Base-by-base conservation (phyloP, 768 basidiomycete species). In the Calocybe cyanea region DNA sequence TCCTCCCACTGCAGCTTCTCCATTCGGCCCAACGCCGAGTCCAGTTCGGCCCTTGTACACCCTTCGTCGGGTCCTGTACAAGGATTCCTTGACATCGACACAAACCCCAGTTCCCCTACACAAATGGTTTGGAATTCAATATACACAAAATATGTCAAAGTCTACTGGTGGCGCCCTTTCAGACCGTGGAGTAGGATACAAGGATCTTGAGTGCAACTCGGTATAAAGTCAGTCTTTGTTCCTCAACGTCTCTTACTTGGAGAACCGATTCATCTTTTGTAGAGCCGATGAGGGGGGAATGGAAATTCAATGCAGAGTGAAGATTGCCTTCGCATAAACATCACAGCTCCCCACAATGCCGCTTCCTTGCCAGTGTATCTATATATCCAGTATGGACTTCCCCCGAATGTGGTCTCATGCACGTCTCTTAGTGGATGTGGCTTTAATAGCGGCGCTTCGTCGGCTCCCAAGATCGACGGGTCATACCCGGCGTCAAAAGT, bases 271-370 rank as follows among this genome's bases (percentile, higher is more conserved):
- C n/a, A n/a, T 38, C 7, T 39, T 3, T n/a, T 43, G 39, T 45
- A 63, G 62, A 31, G 60, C 56, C 5, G 57, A 63, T 48, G n/a
- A n/a, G 63, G 65, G 14, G 65, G 65, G 6, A 63, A 62, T 45
- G 63, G 62, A 14, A 66, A 61, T 0, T 51, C 55, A 8, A 56
- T 70, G 13, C 72, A 71, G 34, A 63, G 61, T 40, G 57, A 63
- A 60, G 71, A 72, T 48, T 75, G 71, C 47, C 57, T 74, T 10
- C 57, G 64, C 10, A 62, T 74, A 34, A 71, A 72, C 47, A 58
- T 74, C 15, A 71, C 71, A 53, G 64, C 67, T 25, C 72, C 71
- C 6, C 41, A 54, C 23, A 61, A 63, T 39, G 69, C 67, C 1
- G 61, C 53, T 31, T 55, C 54, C 19, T 48, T 64, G 2, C 62